These are phyloP conservation scores for Phragmites australis DNA, from an alignment of 176 grass and related monocot genomes.

Conservation along the genomic window DNA sequence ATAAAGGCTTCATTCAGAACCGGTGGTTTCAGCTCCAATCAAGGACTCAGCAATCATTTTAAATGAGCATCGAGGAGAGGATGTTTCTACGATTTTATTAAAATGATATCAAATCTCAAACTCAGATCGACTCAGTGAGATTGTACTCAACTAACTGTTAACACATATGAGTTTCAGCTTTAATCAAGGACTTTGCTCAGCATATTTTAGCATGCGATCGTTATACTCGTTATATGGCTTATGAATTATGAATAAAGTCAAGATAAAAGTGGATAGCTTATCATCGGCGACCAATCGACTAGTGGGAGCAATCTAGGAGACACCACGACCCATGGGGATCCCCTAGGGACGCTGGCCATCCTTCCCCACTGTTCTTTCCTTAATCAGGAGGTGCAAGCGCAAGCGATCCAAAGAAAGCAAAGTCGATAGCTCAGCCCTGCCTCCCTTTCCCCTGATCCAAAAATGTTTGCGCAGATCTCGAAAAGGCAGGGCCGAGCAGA, in stretches of 20 bases:
- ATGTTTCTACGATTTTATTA: no score
- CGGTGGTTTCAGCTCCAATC: background rate
- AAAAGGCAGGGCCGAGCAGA: background rate
- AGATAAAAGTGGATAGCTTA: conserved; percentile 23
- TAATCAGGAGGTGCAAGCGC: conserved; percentile 55
- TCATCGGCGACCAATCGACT: conserved; percentile 19
- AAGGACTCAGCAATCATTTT: no score
- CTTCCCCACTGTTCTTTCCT: conserved; percentile 47
- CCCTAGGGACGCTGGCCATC: conserved; percentile 23
- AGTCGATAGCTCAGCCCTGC: background rate
- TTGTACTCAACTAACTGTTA: no score
- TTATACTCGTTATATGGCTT: background rate
- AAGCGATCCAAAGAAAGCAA: conserved; percentile 18
- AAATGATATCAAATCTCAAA: no score
- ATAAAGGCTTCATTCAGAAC: background rate
- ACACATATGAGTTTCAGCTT: no score
- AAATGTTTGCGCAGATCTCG: background rate
- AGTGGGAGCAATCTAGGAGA: background rate
- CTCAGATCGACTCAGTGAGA: no score
- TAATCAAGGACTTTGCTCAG: background rate
- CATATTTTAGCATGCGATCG: background rate
- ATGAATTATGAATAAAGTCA: no score
- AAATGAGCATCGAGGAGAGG: no score
- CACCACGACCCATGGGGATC: conserved; percentile 24
- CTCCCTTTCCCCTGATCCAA: background rate